These are phyloP conservation scores for Nakazawaea siamensis DNA, from an alignment of 805 yeast species.

Conservation along the genomic window DNA sequence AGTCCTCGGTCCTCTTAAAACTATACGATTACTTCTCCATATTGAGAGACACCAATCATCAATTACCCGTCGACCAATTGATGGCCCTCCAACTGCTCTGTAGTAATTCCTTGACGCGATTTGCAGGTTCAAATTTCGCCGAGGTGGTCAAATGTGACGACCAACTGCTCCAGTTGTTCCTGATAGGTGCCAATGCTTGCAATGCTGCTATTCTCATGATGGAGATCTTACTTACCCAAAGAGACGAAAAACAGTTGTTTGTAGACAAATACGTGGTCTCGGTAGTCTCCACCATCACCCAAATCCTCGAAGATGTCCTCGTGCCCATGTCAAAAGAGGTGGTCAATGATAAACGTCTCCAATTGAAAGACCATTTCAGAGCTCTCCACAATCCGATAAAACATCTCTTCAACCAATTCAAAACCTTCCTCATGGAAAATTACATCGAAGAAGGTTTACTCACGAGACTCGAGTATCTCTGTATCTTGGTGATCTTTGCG, in stretches of 20 bases:
- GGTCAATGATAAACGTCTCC: slow-evolving; percentile 3
- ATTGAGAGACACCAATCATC: too few species aligned
- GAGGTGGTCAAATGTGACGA: neutral
- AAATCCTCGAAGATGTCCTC: slow-evolving; percentile 23
- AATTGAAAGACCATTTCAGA: neutral
- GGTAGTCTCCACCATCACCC: slow-evolving; percentile 31
- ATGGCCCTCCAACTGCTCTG: slow-evolving; percentile 25
- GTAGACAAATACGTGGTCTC: slow-evolving; percentile 34
- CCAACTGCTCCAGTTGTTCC: neutral
- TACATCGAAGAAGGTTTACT: slow-evolving; percentile 41
- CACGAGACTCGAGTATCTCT: slow-evolving; percentile 52
- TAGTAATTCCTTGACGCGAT: slow-evolving; percentile 18
- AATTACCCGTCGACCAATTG: slow-evolving; percentile 12
- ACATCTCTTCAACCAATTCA: slow-evolving; percentile 13
- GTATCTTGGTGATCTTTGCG: slow-evolving; percentile 31
- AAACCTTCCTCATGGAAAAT: slow-evolving; percentile 11
- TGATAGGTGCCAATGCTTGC: slow-evolving; percentile 19
- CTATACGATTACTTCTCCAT: too few species aligned
- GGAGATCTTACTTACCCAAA: slow-evolving; percentile 29
- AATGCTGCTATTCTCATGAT: slow-evolving; percentile 30
- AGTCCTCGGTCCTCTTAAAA: too few species aligned
- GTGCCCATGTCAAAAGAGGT: slow-evolving; percentile 12
- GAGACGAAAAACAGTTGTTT: slow-evolving; percentile 34
- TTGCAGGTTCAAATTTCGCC: slow-evolving; percentile 15
- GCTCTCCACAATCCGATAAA: slow-evolving; percentile 5